phyloP scores from a whole-genome alignment of 805 yeast species.

The Kazachstania viticola region DNA sequence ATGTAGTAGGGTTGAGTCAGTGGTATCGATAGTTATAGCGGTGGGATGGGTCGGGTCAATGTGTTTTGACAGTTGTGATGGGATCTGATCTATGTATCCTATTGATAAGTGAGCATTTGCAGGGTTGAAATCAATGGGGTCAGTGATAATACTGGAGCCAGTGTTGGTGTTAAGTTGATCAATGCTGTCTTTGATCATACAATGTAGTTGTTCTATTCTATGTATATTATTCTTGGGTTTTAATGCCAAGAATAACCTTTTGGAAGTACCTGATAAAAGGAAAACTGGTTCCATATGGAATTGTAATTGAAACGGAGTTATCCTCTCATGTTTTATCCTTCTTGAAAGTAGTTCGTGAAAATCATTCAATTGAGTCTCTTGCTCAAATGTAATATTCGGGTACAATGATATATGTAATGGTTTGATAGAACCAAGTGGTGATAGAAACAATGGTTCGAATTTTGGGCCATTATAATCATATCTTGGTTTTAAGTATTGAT shows the following conservation, averaged over 20 bases:
- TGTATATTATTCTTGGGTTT: no score
- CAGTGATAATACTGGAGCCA: not conserved
- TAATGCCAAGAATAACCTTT: no score
- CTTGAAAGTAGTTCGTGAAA: not conserved
- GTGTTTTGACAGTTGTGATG: no score
- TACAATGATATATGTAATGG: conserved; percentile 22
- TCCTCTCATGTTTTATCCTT: not conserved
- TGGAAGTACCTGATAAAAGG: no score
- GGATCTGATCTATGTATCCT: no score
- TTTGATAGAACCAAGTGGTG: conserved; percentile 17
- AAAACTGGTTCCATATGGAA: no score
- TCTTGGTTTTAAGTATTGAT: conserved; percentile 1
- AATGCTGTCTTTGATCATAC: no score
- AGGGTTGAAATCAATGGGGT: not conserved
- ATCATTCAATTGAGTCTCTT: conserved; percentile 6
- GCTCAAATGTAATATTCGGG: conserved; percentile 5
- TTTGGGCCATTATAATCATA: conserved; percentile 1
- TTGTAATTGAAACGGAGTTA: conserved; percentile 2
- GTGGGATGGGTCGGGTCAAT: no score
- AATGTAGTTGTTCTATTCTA: no score
- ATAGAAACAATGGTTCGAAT: conserved; percentile 17
- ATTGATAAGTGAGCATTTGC: not conserved
- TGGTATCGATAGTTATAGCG: not conserved
- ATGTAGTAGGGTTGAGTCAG: not conserved
- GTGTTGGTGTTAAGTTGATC: no score